Base-by-base conservation (phyloP, 2,329 filamentous ascomycete genomes). In the Aspergillus latus region DNA sequence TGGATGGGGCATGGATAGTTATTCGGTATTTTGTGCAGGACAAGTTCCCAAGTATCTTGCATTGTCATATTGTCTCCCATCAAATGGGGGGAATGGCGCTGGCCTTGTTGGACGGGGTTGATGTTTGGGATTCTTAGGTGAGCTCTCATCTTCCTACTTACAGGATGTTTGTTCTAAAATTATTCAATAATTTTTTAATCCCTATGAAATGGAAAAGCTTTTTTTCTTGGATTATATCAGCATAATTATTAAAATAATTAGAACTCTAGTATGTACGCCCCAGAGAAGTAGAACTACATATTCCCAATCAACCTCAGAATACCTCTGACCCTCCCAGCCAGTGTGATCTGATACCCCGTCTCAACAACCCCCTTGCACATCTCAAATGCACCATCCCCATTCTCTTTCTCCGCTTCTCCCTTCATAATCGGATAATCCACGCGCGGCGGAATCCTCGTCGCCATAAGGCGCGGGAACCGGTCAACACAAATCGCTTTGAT, bases 401-500 rank as follows among this genome's bases (percentile, higher is more conserved):
- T 81, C 13, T 72, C 59, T 45, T 47, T 63, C 28, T 75, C 70
- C 49, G 77, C 76, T 46, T 80, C 77, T 57, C 86, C 85, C 67
- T 85, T 83, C 3, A 75, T 71, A 13, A 99, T 85, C 1, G 94
- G 93, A 72, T 97, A 96, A 67, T 88, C 86, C 63, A 96, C 83
- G 4, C 88, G 84, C 1, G 82, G 81, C 2, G 94, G 94, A 56
- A 99, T 97, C 4, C 82, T 79, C 5, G 94, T 99, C 61, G 87
- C 80, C 59, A 84, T 69, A 29, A 79, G 28, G 28, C 70, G 71
- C 0, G 80, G 78, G 68, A 79, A 84, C 70, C 58, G 89, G 77
- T 99, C 94, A 59, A 86, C 81, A 68, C 92, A 96, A 32, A 99
- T 79, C 55, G 88, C 86, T 79, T 99, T 99, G 62, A 86, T 73